Percentiles rank a stretch among this genome's conserved stretches.
These are phyloP conservation scores for Pyrenochaeta sp. DNA, from an alignment of 2,329 filamentous ascomycete genomes.

Conservation along the genomic window DNA sequence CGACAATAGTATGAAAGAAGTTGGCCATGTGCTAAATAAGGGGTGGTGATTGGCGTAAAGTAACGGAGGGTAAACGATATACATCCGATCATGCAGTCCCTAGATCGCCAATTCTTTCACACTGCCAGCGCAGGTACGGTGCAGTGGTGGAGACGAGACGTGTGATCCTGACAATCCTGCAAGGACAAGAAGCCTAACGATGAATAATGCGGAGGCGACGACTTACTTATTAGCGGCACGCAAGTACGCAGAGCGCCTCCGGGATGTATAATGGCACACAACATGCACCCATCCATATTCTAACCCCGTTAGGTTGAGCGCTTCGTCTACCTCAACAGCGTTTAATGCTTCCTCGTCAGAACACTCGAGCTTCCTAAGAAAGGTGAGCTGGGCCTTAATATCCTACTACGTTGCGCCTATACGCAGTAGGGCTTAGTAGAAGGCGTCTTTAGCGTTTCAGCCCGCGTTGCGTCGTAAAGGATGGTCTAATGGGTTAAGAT, in stretches of 20 bases:
- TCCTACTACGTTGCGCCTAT: slow-evolving; percentile 29
- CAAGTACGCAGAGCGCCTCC: slow-evolving; percentile 14
- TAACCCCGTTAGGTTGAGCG: slow-evolving; percentile 9
- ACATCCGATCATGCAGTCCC: no score
- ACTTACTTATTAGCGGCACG: background rate
- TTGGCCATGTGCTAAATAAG: no score
- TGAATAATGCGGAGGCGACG: background rate
- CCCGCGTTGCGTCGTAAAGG: slow-evolving; percentile 8
- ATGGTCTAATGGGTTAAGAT: slow-evolving; percentile 18
- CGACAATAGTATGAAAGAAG: no score
- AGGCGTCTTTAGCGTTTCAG: slow-evolving; percentile 15
- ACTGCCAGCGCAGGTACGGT: background rate
- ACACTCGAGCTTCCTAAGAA: slow-evolving; percentile 16
- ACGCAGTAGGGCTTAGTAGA: slow-evolving; percentile 19
- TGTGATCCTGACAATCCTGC: background rate
- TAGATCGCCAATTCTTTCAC: no score
- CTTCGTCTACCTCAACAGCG: slow-evolving; percentile 16
- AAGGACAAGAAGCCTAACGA: background rate
- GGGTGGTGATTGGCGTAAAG: no score
- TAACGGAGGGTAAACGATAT: no score
- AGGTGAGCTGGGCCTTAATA: slow-evolving; percentile 1
- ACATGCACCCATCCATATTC: slow-evolving; percentile 5
- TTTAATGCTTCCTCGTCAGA: slow-evolving; percentile 13
- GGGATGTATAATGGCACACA: slow-evolving; percentile 2
- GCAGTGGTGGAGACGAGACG: background rate